Evolutionary conservation across 805 yeast species (phyloP).

Genomic region (Kodamaea kaohsiungensis): DNA sequence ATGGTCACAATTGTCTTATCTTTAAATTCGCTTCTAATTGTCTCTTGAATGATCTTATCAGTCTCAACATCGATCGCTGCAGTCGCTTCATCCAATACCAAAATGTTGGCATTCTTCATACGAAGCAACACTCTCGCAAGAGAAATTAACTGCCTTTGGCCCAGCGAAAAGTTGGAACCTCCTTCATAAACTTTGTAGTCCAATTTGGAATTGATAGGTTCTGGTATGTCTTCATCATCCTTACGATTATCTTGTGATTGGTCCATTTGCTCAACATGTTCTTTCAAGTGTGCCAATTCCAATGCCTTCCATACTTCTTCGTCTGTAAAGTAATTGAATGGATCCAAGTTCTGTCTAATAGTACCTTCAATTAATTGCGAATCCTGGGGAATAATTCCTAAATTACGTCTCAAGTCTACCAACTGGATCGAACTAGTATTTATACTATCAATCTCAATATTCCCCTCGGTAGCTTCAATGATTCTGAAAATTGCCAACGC

Average conservation of each 20-base stretch:
- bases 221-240: constrained; percentile 2
- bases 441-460: constrained; percentile 21
- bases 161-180: constrained; percentile 82
- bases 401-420: constrained; percentile 22
- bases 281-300: constrained; percentile 21
- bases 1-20: constrained; percentile 84
- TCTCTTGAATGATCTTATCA: constrained; percentile 76
- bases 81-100: constrained; percentile 31
- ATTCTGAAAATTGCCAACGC: constrained; percentile 27
- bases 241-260: constrained; percentile 3
- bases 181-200: constrained; percentile 55
- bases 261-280: constrained; percentile 15
- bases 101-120: constrained; percentile 24
- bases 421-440: constrained; percentile 17
- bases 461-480: constrained; percentile 20
- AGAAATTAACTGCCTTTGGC: constrained; percentile 86
- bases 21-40: constrained; percentile 70
- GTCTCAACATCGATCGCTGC: constrained; percentile 92
- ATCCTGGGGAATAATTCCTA: constrained; percentile 29
- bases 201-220: constrained; percentile 16
- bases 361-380: constrained; percentile 28
- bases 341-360: constrained; percentile 27
- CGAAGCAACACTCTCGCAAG: constrained; percentile 77
- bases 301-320: constrained; percentile 24
- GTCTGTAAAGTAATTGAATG: constrained; percentile 24